Percentiles rank a stretch among this genome's conserved stretches.
Evolutionary conservation across 139 green algal species (phyloP).

Genomic region (Tetradesmus obliquus): DNA sequence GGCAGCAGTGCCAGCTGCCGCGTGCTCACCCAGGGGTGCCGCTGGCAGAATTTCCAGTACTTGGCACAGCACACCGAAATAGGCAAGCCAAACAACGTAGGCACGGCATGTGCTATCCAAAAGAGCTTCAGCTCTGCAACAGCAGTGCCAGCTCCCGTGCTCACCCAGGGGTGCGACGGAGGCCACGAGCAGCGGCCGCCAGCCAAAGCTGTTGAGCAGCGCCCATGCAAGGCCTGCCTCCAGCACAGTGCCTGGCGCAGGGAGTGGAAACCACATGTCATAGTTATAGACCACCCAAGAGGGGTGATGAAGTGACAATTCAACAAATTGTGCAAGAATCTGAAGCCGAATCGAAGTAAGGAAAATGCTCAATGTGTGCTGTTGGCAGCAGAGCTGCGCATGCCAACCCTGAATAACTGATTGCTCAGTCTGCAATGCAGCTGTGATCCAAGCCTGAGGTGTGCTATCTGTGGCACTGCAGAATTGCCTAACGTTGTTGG

Average conservation of each 20-base stretch:
- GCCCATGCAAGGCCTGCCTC: constrained; percentile 80
- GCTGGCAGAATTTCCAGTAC: background rate
- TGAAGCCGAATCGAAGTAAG: too few species aligned
- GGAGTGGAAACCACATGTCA: background rate
- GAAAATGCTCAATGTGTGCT: too few species aligned
- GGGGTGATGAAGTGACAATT: too few species aligned
- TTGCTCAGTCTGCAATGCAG: background rate
- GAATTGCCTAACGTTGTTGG: background rate
- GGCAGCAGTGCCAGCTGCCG: background rate
- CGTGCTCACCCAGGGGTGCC: background rate
- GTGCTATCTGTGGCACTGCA: background rate
- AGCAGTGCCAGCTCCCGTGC: background rate
- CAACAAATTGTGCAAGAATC: too few species aligned
- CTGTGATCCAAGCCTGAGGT: background rate
- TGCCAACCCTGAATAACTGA: too few species aligned
- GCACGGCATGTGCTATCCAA: too few species aligned
- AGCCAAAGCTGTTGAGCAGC: constrained; percentile 72
- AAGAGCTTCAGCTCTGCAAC: background rate
- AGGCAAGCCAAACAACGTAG: too few species aligned
- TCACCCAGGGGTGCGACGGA: constrained; percentile 60
- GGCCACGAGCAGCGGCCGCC: constrained; percentile 73
- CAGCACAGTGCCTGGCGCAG: constrained; percentile 61
- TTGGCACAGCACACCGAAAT: background rate
- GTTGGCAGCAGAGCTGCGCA: too few species aligned
- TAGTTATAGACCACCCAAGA: too few species aligned